Evolutionary conservation across 495 filamentous ascomycete genomes (phyloP).

Genomic region (Xylaria bambusicola): DNA sequence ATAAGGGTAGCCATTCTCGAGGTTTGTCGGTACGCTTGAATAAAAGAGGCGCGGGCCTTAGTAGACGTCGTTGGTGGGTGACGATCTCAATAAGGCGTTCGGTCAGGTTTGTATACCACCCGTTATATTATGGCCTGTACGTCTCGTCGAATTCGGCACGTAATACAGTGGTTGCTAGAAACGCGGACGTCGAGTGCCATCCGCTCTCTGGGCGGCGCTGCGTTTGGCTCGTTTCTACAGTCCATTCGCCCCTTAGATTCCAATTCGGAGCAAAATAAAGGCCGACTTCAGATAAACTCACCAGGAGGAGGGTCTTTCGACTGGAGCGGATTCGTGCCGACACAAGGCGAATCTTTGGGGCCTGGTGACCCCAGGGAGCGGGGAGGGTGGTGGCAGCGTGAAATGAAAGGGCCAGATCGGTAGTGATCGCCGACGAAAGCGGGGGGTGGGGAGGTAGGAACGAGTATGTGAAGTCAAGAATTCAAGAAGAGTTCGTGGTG

Average conservation of each 20-base stretch:
- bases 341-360: neutral
- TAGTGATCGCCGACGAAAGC: no score
- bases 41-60: constrained; percentile 8
- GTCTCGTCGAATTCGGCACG: constrained; percentile 7
- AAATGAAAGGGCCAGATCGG: no score
- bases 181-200: constrained; percentile 3
- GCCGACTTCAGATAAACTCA: neutral
- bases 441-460: no score
- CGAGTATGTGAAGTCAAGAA: no score
- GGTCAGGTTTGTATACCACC: neutral
- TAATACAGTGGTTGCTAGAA: constrained; percentile 7
- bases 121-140: constrained; percentile 8
- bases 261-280: neutral
- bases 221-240: neutral
- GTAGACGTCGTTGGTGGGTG: constrained; percentile 17
- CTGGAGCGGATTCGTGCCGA: neutral
- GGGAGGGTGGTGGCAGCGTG: no score
- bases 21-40: constrained; percentile 16
- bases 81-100: neutral
- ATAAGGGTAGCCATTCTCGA: constrained; percentile 23
- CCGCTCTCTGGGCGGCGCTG: neutral
- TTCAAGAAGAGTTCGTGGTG: no score
- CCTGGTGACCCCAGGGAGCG: no score
- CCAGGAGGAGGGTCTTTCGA: neutral
- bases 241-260: neutral